Evolutionary conservation across 495 filamentous ascomycete species (phyloP).

Genomic region (Podospora pseudopauciseta): DNA sequence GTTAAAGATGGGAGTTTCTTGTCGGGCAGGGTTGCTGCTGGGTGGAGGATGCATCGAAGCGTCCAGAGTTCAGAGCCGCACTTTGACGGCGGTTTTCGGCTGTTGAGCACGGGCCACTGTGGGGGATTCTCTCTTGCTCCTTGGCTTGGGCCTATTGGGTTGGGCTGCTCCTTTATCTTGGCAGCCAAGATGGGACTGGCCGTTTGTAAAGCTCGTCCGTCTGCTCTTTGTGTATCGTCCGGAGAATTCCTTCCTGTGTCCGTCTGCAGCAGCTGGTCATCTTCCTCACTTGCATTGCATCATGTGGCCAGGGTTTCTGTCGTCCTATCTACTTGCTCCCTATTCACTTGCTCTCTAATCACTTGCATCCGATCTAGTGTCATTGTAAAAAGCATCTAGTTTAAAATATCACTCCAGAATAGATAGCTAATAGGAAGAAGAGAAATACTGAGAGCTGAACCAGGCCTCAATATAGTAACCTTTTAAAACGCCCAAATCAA

Average conservation of each 20-base stretch:
- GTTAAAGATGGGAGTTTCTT: background rate
- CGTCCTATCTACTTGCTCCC: background rate
- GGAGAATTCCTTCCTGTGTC: constrained; percentile 8
- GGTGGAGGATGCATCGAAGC: background rate
- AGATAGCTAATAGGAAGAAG: background rate
- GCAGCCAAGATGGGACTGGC: background rate
- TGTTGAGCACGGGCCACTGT: constrained; percentile 6
- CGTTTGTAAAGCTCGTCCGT: background rate
- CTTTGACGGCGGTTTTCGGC: constrained; percentile 2
- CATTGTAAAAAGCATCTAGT: too few relatives aligned
- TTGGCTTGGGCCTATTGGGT: background rate
- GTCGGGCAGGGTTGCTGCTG: background rate
- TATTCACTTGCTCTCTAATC: background rate
- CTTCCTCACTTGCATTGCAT: background rate
- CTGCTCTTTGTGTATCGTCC: background rate
- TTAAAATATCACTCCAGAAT: background rate
- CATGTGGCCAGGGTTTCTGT: background rate
- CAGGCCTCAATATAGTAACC: background rate
- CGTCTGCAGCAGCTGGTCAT: background rate
- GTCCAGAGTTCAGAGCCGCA: background rate
- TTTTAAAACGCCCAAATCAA: background rate
- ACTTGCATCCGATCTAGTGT: background rate
- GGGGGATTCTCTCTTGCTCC: background rate
- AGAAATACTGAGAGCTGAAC: background rate
- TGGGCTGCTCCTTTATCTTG: background rate